phyloP scores from a whole-genome alignment of 805 yeast species.

The Kuraishia ogatae region DNA sequence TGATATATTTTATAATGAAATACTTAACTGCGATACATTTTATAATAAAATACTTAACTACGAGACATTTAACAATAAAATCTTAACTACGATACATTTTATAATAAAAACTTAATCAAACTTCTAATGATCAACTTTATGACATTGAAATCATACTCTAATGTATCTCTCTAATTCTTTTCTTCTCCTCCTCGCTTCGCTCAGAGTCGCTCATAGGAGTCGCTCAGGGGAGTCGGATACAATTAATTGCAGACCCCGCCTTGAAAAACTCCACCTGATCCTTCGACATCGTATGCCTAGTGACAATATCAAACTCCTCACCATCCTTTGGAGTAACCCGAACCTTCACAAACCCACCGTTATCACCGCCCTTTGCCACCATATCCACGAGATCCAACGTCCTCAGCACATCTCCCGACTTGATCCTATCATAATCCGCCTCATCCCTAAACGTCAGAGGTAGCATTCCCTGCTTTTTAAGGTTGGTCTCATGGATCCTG shows the following conservation, averaged over 20 bases:
- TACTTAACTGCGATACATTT: too few species aligned
- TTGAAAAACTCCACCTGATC: constrained; percentile 95
- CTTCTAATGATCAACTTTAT: too few species aligned
- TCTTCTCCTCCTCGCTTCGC: too few species aligned
- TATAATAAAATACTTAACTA: too few species aligned
- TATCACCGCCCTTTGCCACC: constrained; percentile 75
- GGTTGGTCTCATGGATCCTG: constrained; percentile 95
- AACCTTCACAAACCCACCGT: constrained; percentile 73
- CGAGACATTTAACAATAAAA: too few species aligned
- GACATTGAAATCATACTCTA: too few species aligned
- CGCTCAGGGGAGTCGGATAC: too few species aligned
- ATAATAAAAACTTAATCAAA: too few species aligned
- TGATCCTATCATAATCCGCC: constrained; percentile 74
- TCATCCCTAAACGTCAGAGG: constrained; percentile 91
- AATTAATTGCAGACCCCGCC: constrained; percentile 95
- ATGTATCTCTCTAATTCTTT: too few species aligned
- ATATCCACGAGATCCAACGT: constrained; percentile 69
- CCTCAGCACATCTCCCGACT: constrained; percentile 69
- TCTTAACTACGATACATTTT: too few species aligned
- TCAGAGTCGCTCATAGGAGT: too few species aligned
- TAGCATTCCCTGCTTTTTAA: constrained; percentile 96
- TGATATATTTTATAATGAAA: too few species aligned
- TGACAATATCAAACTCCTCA: constrained; percentile 47
- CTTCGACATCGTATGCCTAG: constrained; percentile 93
- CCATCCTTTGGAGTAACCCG: constrained; percentile 69